Base-by-base conservation (phyloP, 495 filamentous ascomycete species). In the Trichoderma reesei region DNA sequence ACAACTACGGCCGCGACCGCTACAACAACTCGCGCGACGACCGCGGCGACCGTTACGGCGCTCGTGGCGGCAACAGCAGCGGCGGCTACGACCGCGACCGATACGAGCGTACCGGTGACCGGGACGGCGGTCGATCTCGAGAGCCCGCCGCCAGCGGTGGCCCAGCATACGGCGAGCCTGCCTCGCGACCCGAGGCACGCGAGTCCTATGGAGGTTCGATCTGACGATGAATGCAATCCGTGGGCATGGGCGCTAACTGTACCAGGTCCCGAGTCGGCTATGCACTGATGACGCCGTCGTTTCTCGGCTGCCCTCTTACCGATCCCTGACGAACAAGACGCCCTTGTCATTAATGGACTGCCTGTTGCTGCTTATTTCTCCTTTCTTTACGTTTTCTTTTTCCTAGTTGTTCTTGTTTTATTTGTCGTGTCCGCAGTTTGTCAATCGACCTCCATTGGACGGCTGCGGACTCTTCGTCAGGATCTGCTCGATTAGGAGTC, bases 131-230 rank as follows among this genome's bases (percentile, higher is more conserved):
- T 60, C 77, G 76, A 64, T 65, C 80, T 67, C 80, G 82, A 48
- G 82, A 83, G 61, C 68, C 78, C 20, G 77, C 75, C 65, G 69
- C 83, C 59, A 72, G 72, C 61, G 72, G 74, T 26, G 51, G 51
- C 51, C 78, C 78, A 60, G 76, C 75, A 67, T 82, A 86, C 67
- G 81, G 76, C 67, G 86, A 86, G 48, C 68, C 82, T 62, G 85
- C 81, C 67, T 78, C 85, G 72, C 85, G 86, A 66, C 79, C 79
- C 67, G 86, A 87, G 41, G 74, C 76, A 66, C 85, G 88, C 65
- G 87, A 86, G 63, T 74, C 81, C 62, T 87, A 86, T 68, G 77
- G 76, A 72, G 77, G 80, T 75, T 70, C 68, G 63, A 69, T 18
- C 14, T 31, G 16, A 16, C 33, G 34, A 11, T 61, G 18, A 56